Base-by-base conservation (phyloP, 306 rosid species). In the Lablab purpureus region DNA sequence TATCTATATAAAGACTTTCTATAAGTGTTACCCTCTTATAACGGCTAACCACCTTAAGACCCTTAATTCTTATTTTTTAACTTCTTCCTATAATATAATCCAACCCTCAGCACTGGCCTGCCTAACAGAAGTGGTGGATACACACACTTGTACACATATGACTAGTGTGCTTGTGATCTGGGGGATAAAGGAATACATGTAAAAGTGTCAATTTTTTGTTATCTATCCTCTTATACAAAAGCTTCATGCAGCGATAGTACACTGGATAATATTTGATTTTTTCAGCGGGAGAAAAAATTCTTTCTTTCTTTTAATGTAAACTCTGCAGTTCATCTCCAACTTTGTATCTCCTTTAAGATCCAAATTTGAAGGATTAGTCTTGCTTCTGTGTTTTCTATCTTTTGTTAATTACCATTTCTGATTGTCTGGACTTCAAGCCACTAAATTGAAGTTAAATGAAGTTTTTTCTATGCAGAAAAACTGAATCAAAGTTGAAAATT, bases 191-290 rank as follows among this genome's bases (percentile, higher is more conserved):
- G 34, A 22, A 47, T 25, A 32, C 67, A 71, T 45, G 14, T 46
- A 43, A 45, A 23, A 18, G 50, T n/a, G 1, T 37, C 40, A 0
- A 2, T 21, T 65, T 64, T 65, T 75, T 10, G 47, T 62, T 47
- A 62, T 75, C 36, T 49, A 10, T 17, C 64, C 41, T 50, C 43
- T 19, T 37, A 43, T 65, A 45, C 27, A 46, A 19, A 52, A 2
- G n/a, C 54, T 41, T 67, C 34, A 21, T 22, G 54, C 81, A 76
- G 22, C 73, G 21, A 65, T 15, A 12, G 43, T 50, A 22, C 22
- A 30, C 18, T 37, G 13, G 60, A 64, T 80, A 63, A 40, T 40
- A 36, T 71, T 80, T 37, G 50, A 36, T 30, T 75, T 68, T 59
- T 47, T 22, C 62, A 25, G 58, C 51, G 13, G 36, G 50, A 18